Evolutionary conservation across 1,284 basidiomycete genomes (phyloP), one percentile per base, ranked within the genome.

Genomic region (Microbotryomycetes sp.): DNA sequence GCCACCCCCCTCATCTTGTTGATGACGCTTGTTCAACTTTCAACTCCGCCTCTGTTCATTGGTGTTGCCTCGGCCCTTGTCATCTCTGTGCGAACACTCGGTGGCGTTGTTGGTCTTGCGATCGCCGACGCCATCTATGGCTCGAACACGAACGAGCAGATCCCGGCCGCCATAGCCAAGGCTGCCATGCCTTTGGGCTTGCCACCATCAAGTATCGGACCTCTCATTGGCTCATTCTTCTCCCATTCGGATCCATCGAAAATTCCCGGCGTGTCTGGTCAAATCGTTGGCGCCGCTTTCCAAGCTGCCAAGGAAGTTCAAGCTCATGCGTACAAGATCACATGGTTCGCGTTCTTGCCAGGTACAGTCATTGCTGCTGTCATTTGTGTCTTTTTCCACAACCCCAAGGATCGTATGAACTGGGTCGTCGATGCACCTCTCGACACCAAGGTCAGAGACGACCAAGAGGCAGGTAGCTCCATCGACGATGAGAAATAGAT

Each of bases 31-130:
- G 59, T 64, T 12, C 63, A 64, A 50, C 50, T 61, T 23, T 61
- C 59, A 22, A 54, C 63, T 1, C 63, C 63, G 1, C 63, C 63
- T 12, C 57, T 60, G 30, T 61, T 64, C 54, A 64, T 64, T 48
- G 63, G 57, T 9, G 52, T 60, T 16, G 63, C 63, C 15, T 60
- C 63, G 6, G 42, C 47, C 30, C 36, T 42, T 19, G 36, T 42
- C 36, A 58, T 58, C 51, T 52, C 58, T 29, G 52, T 52, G 7
- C 57, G 62, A 12, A 59, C 62, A 3, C 58, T 63, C 30, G 62
- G 62, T 22, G 62, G 62, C 6, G 26, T 49, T 5, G 62, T 63
- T 28, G 58, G 58, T 19, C 53, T 53, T 31, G 58, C 58, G 6
- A 59, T 59, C 23, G 58, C 58, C 1, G 57, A 52, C 7, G 58